Evolutionary conservation across 805 yeast genomes (phyloP).

Genomic region (Jamesozyma rosinii): DNA sequence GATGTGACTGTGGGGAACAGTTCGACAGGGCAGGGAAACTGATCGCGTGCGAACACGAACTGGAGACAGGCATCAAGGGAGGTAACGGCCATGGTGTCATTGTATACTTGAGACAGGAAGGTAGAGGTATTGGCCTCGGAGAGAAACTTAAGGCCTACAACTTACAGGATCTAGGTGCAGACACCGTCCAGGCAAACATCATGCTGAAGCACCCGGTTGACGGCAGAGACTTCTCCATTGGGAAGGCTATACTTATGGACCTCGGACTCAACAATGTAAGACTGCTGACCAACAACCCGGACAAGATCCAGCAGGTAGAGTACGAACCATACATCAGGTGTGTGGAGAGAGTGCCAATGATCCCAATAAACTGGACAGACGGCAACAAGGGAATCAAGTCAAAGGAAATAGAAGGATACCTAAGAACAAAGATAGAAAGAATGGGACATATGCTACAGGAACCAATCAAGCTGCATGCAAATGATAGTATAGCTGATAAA

Average conservation of each 20-base stretch:
- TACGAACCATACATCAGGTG: constrained; percentile 72
- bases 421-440: constrained; percentile 87
- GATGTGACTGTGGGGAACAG: constrained; percentile 99
- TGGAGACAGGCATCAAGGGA: constrained; percentile 35
- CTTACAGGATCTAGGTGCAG: constrained; percentile 95
- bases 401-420: constrained; percentile 83
- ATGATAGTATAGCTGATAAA: constrained; percentile 1
- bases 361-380: constrained; percentile 82
- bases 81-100: constrained; percentile 82
- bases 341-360: constrained; percentile 88
- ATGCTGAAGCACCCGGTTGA: constrained; percentile 94
- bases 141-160: constrained; percentile 95
- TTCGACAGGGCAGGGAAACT: constrained; percentile 93
- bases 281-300: constrained; percentile 89
- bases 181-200: constrained; percentile 92
- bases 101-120: constrained; percentile 93
- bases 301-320: constrained; percentile 89
- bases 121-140: constrained; percentile 97
- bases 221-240: constrained; percentile 86
- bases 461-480: constrained; percentile 31
- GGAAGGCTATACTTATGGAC: constrained; percentile 85
- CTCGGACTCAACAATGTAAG: constrained; percentile 64
- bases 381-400: constrained; percentile 61
- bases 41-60: constrained; percentile 40
- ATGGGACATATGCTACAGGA: constrained; percentile 86